Evolutionary conservation across 2,329 filamentous ascomycete genomes (phyloP), one percentile per base, ranked within the genome.

Genomic region (Penicillium sp.): DNA sequence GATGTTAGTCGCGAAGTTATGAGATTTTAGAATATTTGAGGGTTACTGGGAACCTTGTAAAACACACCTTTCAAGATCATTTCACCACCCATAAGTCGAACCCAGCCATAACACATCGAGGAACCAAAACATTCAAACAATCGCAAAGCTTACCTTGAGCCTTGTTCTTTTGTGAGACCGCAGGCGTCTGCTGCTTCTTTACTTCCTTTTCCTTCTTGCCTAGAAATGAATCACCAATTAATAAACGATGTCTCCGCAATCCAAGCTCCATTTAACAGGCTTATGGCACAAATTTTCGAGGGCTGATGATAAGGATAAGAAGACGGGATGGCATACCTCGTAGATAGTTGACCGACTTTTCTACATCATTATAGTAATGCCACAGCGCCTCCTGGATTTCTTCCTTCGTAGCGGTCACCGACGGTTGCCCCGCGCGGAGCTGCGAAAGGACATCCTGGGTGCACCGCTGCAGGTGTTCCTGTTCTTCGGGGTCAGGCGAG

Each of bases 281-380:
- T 46, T n/a, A 4, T 6, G 13, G 14, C 23, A 27, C 14, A 46
- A 46, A n/a, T 8, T 11, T 27, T 25, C 25, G 4, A 14, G 13
- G 23, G 26, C 4, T n/a, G 3, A 21, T 16, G n/a, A 19, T 14
- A 3, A 10, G 10, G 5, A 21, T 14, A 33, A 16, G 5, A 14
- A 33, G 45, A 19, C 6, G 14, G 21, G 35, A 31, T n/a, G 8
- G 23, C 29, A 65, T 87, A 81, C 87, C 89, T 61, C 87, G 84
- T 57, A 99, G 76, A 70, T 96, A 97, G 55, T 84, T 82, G 37
- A 96, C 88, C 1, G 91, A 87, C 75, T 96, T 96, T 56, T 87
- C 89, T 29, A 96, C 82, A 68, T 99, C 93, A 72, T 93, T 98
- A 74, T 93, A 98, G 75, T 97, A 97, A 75, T 99, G 87, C 92